phyloP scores from a whole-genome alignment of 768 basidiomycete genomes.

The Russula abietina region DNA sequence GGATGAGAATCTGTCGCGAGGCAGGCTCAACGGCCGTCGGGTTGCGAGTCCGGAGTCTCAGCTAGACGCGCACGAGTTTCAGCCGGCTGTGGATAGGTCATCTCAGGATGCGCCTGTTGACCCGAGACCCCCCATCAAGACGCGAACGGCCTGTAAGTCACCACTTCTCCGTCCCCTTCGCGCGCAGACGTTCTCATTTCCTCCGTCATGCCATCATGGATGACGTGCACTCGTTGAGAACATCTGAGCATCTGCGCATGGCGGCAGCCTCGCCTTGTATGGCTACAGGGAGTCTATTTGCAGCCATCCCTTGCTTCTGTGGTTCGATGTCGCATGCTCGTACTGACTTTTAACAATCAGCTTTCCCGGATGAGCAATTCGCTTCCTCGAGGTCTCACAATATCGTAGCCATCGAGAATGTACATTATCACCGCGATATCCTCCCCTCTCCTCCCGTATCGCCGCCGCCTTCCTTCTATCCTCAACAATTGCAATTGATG shows the following conservation, averaged over 20 bases:
- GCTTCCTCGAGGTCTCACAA: background rate
- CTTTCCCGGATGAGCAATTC: constrained; percentile 2
- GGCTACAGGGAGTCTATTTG: background rate
- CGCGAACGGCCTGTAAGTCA: constrained; percentile 10
- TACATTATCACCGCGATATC: constrained; percentile 8
- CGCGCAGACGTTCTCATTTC: background rate
- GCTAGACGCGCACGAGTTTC: background rate
- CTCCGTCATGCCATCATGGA: background rate
- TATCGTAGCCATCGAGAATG: background rate
- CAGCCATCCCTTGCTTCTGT: background rate
- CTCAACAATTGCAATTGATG: background rate
- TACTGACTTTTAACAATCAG: constrained; percentile 10
- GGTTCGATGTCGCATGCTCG: background rate
- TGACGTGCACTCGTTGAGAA: background rate
- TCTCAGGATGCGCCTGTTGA: constrained; percentile 1
- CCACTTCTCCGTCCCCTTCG: background rate
- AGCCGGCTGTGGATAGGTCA: background rate
- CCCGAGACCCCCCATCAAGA: background rate
- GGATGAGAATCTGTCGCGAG: background rate
- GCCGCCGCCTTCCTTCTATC: background rate
- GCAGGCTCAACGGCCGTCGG: background rate
- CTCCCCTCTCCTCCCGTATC: constrained; percentile 15
- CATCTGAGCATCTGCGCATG: background rate
- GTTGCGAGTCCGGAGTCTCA: background rate
- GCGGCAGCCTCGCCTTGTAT: background rate